Conservation (phyloP, 306 rosid genomes). For the Lithocarpus polystachyus region DNA sequence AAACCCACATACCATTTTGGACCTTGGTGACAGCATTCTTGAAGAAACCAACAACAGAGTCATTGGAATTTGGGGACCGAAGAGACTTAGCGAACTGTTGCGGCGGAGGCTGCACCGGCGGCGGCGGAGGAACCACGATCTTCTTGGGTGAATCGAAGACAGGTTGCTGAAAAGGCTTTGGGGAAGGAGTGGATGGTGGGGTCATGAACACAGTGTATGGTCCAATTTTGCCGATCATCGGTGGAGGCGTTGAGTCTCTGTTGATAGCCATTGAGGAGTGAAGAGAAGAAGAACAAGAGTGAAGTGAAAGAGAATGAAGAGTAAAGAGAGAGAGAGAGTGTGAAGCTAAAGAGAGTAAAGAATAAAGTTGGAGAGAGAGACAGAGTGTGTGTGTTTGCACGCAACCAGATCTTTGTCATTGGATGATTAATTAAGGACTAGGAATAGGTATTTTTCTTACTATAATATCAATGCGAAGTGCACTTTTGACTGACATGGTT, state of each 20-base stretch:
- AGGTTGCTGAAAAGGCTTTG: conserved; percentile 40
- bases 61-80: conserved; percentile 20
- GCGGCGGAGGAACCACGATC: conserved; percentile 46
- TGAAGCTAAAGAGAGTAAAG: not conserved
- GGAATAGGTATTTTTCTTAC: not conserved
- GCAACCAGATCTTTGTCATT: conserved; percentile 22
- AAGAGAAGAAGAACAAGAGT: not conserved
- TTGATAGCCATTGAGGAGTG: conserved; percentile 60
- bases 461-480: no score
- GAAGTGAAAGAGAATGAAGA: not conserved
- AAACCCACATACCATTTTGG: conserved; percentile 57
- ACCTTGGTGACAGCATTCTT: conserved; percentile 74
- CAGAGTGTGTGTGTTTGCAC: not conserved
- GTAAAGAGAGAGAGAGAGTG: not conserved
- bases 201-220: conserved; percentile 99
- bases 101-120: conserved; percentile 84
- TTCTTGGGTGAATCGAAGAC: conserved; percentile 62
- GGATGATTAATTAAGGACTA: not conserved
- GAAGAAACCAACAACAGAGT: conserved; percentile 60
- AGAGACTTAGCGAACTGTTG: conserved; percentile 59
- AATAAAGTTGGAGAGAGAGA: not conserved
- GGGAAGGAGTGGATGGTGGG: conserved; percentile 74
- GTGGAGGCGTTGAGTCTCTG: conserved; percentile 77
- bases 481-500: no score
- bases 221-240: conserved; percentile 87